Conservation (phyloP, 2,329 filamentous ascomycete genomes). For the Rutstroemia sp. region DNA sequence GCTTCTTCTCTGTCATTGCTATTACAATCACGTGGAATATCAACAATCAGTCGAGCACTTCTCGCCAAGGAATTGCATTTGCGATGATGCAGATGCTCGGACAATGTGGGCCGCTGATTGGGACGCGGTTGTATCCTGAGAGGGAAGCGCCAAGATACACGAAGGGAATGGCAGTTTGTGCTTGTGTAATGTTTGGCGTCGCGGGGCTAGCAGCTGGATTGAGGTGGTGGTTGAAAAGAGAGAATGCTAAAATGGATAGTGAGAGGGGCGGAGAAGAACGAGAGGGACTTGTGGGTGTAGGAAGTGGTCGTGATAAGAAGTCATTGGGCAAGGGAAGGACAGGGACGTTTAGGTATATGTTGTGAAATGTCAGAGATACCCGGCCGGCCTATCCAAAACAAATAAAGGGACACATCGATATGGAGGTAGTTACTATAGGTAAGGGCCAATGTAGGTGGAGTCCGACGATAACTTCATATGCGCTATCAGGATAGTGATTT, state of each 20-base stretch:
- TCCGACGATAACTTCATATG: too few relatives aligned
- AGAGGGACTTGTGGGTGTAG: neutral
- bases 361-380: neutral
- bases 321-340: constrained; percentile 11
- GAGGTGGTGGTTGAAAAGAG: constrained; percentile 28
- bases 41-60: constrained; percentile 70
- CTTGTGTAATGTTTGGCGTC: constrained; percentile 40
- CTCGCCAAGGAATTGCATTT: constrained; percentile 67
- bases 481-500: too few relatives aligned
- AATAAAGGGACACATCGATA: too few relatives aligned
- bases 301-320: neutral
- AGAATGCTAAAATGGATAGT: constrained; percentile 31
- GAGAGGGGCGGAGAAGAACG: constrained; percentile 18
- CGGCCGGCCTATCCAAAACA: too few relatives aligned
- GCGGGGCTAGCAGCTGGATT: constrained; percentile 35
- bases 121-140: constrained; percentile 47
- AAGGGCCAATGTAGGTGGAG: too few relatives aligned
- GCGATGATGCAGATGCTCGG: constrained; percentile 72
- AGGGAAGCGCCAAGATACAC: constrained; percentile 41
- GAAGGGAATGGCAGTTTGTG: constrained; percentile 42
- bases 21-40: constrained; percentile 83
- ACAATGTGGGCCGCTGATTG: constrained; percentile 35
- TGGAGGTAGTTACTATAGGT: too few relatives aligned
- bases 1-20: constrained; percentile 79
- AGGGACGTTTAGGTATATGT: constrained; percentile 18